Evolutionary conservation across 1,139 yeast species (phyloP).

Genomic region (Taiozyma sp.): DNA sequence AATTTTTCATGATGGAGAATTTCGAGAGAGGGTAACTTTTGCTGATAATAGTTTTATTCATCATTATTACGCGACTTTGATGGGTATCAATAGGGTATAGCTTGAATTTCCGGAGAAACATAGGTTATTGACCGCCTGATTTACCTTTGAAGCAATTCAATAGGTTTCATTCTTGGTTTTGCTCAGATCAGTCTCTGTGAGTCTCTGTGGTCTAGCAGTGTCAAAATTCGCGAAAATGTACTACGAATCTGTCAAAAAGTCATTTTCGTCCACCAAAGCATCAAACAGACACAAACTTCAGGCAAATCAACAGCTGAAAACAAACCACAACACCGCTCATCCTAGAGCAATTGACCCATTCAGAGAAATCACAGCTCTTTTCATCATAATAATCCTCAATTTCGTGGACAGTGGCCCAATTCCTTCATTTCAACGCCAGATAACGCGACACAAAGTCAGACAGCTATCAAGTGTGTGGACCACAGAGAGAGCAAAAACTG

Average conservation of each 20-base stretch:
- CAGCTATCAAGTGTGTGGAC: not conserved
- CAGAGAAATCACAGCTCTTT: not conserved
- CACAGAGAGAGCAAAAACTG: not conserved
- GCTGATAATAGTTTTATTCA: too few species aligned
- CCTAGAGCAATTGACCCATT: not conserved
- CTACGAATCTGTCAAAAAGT: not conserved
- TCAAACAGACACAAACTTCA: not conserved
- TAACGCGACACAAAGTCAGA: not conserved
- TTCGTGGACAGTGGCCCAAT: not conserved
- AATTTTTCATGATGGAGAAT: not conserved
- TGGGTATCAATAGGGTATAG: too few species aligned
- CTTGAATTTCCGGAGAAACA: too few species aligned
- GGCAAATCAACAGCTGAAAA: not conserved
- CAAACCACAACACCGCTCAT: not conserved
- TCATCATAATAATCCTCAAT: not conserved
- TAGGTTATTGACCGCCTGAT: too few species aligned
- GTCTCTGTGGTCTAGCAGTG: too few species aligned
- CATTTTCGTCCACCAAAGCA: not conserved
- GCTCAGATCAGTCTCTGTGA: too few species aligned
- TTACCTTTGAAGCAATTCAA: too few species aligned
- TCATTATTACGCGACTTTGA: too few species aligned
- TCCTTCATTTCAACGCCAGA: not conserved
- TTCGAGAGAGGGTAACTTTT: not conserved
- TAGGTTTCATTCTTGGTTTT: too few species aligned
- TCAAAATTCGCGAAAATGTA: not conserved